Evolutionary conservation across 805 yeast genomes (phyloP).

Genomic region (Yamadazyma laniorum): DNA sequence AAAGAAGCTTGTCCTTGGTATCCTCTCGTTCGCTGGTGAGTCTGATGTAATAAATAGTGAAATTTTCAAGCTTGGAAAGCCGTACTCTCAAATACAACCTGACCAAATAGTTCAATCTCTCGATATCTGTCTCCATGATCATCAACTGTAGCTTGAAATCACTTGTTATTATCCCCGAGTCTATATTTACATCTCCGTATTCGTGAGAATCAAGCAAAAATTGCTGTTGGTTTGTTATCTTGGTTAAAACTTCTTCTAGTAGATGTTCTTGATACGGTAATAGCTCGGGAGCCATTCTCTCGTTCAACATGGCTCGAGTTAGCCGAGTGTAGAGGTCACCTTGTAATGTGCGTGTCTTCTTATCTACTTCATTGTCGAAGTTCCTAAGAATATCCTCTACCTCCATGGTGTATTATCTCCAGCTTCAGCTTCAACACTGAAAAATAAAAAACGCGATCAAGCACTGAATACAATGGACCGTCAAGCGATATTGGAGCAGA

Average conservation of each 20-base stretch:
- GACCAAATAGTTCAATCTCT: slow-evolving; percentile 78
- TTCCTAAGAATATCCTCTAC: slow-evolving; percentile 71
- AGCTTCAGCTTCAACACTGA: neutral
- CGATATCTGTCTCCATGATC: slow-evolving; percentile 88
- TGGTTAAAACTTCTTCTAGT: slow-evolving; percentile 53
- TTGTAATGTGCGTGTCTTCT: slow-evolving; percentile 2
- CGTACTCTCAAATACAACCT: slow-evolving; percentile 80
- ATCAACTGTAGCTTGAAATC: slow-evolving; percentile 77
- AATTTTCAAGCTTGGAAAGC: slow-evolving; percentile 69
- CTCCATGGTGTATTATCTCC: slow-evolving; percentile 32
- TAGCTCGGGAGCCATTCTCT: slow-evolving; percentile 84
- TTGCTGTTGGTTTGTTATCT: slow-evolving; percentile 70
- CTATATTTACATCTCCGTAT: slow-evolving; percentile 55
- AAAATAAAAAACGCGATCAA: slow-evolving; percentile 7
- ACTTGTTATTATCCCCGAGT: slow-evolving; percentile 26
- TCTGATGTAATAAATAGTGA: slow-evolving; percentile 56
- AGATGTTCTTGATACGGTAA: slow-evolving; percentile 66
- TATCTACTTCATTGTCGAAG: slow-evolving; percentile 41
- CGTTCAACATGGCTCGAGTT: slow-evolving; percentile 70
- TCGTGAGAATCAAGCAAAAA: slow-evolving; percentile 75
- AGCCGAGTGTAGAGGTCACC: slow-evolving; percentile 20
- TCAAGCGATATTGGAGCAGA: slow-evolving; percentile 38
- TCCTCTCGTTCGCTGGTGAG: slow-evolving; percentile 13
- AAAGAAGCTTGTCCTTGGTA: slow-evolving; percentile 30
- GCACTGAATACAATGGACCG: slow-evolving; percentile 27